Evolutionary conservation across 2,329 filamentous ascomycete species (phyloP), one percentile per base, ranked within the genome.

Genomic region (Spiromastix sp.): DNA sequence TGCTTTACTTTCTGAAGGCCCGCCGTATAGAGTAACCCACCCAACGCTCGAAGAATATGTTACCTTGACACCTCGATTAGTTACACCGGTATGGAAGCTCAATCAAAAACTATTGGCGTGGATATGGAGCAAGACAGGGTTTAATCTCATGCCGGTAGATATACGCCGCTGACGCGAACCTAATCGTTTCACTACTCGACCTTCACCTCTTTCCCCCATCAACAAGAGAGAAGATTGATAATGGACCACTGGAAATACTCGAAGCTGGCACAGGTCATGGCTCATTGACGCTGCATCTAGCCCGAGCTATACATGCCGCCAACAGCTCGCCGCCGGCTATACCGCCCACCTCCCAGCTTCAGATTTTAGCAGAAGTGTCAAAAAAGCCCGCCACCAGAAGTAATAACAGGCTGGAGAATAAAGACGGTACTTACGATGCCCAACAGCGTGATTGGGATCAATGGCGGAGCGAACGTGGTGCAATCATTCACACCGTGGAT

Each of bases 221-320:
- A 10, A 44, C 48, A 4, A 49, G 50, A 6, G 50, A 52, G 5
- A 42, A 43, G 33, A 24, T 47, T 13, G 33, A 46, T 11, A 42
- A 47, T 24, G 56, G 64, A 6, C 72, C 69, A 0, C 56, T 87
- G 9, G 81, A 89, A 51, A 82, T 91, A 29, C 77, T 91, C 34
- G 85, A 91, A 58, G 83, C 83, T 30, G 84, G 85, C 11, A 91
- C 84, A 3, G 85, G 84, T n/a, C 82, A 87, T 66, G 85, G 84
- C 39, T 78, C 79, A 21, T 59, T 91, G 39, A 89, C 83, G 1
- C 59, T 91, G 4, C 74, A 87, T 50, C 67, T 91, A 15, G 77
- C 82, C 19, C 72, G 81, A 34, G 81, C 82, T 2, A 74, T 91
- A 30, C 80, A 87, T 51, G 82, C 74, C 29, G 80, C 76, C 12